Evolutionary conservation across 78 protist species (phyloP).

Genomic region (Dictyostelium intermedium): DNA sequence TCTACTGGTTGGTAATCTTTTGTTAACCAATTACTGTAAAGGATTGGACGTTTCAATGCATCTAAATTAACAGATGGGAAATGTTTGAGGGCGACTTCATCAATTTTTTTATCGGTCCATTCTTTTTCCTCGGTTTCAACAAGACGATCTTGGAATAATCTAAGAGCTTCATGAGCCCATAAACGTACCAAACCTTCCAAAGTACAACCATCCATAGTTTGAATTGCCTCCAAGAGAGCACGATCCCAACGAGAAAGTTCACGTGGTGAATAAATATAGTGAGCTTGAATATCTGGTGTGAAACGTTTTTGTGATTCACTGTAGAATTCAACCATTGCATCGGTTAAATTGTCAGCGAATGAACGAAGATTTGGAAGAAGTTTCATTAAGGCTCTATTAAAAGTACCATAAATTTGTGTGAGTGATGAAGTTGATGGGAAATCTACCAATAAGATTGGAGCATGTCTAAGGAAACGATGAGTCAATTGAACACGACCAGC

Average conservation of each 20-base stretch:
- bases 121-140: slow-evolving; percentile 88
- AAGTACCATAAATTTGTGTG: slow-evolving; percentile 97
- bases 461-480: slow-evolving; percentile 93
- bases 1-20: slow-evolving; percentile 88
- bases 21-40: slow-evolving; percentile 93
- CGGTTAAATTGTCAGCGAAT: slow-evolving; percentile 89
- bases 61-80: slow-evolving; percentile 81
- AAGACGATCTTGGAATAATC: slow-evolving; percentile 98
- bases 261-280: slow-evolving; percentile 98
- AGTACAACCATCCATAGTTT: slow-evolving; percentile 75
- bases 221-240: slow-evolving; percentile 90
- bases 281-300: slow-evolving; percentile 96
- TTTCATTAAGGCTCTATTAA: slow-evolving; percentile 94
- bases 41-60: slow-evolving; percentile 93
- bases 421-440: slow-evolving; percentile 96
- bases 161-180: slow-evolving; percentile 97
- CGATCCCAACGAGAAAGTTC: slow-evolving; percentile 98
- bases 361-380: slow-evolving; percentile 83
- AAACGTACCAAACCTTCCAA: slow-evolving; percentile 92
- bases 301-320: slow-evolving; percentile 85
- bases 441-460: slow-evolving; percentile 97
- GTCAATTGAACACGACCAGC: slow-evolving; percentile 97
- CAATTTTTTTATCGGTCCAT: slow-evolving; percentile 91
- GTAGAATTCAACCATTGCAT: slow-evolving; percentile 97
- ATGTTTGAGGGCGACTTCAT: slow-evolving; percentile 72